phyloP scores from a whole-genome alignment of 106 monocot species.

The Cymbidium sinense region DNA sequence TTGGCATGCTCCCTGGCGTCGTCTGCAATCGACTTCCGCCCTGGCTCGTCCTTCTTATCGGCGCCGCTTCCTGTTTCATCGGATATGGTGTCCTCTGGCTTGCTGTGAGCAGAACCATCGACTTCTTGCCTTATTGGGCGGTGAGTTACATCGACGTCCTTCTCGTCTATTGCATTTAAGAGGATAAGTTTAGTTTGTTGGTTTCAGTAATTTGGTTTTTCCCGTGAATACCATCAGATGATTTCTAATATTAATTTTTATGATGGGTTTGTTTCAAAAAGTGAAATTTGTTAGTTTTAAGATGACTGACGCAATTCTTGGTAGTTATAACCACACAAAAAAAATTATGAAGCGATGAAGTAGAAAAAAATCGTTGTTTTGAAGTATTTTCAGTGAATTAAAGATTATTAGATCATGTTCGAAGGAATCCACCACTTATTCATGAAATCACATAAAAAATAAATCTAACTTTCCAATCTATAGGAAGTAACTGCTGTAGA shows the following conservation, averaged over 20 bases:
- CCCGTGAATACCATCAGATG: not conserved
- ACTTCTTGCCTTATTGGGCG: conserved; percentile 42
- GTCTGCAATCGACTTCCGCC: conserved; percentile 59
- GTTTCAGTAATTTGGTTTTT: not conserved
- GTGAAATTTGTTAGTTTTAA: not conserved
- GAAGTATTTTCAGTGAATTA: not conserved
- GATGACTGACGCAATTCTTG: not conserved
- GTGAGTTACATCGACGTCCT: conserved; percentile 20
- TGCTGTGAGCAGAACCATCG: conserved; percentile 35
- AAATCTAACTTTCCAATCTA: not conserved
- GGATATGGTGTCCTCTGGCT: conserved; percentile 67
- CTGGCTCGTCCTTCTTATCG: conserved; percentile 52
- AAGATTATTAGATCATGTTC: not conserved
- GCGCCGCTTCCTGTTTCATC: conserved; percentile 44
- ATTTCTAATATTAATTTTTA: not conserved
- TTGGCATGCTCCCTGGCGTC: conserved; percentile 58
- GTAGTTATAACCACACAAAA: not conserved
- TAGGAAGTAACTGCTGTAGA: not conserved
- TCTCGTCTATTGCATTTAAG: not conserved
- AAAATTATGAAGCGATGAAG: not conserved
- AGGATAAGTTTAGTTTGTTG: not conserved
- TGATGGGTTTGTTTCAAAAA: not conserved
- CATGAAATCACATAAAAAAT: not conserved
- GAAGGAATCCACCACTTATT: not conserved
- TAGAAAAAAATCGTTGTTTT: not conserved